Evolutionary conservation across 2,329 filamentous ascomycete genomes (phyloP).

Genomic region (Pyricularia grisea): DNA sequence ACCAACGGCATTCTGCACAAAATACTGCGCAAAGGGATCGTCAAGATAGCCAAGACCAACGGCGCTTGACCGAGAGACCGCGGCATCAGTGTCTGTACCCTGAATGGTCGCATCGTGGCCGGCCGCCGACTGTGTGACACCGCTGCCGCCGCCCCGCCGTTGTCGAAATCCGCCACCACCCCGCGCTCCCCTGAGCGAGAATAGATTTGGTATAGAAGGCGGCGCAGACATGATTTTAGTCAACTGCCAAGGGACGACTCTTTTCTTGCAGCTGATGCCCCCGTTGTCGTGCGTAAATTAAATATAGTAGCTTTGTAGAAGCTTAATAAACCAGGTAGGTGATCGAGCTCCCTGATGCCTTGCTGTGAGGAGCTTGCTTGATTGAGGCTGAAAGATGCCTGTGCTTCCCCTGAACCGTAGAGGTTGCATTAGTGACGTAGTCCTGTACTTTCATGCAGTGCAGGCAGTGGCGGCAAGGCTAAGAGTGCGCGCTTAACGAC

Average conservation of each 20-base stretch:
- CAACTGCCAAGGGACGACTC: not conserved
- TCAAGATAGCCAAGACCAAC: slow-evolving; percentile 77
- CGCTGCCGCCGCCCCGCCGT: slow-evolving; percentile 20
- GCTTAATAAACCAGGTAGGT: not conserved
- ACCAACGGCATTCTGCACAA: slow-evolving; percentile 44
- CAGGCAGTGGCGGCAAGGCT: not conserved
- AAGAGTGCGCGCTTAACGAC: not conserved
- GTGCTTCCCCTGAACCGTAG: not conserved
- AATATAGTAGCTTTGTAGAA: not conserved
- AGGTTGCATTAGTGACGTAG: not conserved
- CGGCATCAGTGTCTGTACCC: slow-evolving; percentile 85
- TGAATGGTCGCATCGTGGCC: slow-evolving; percentile 69
- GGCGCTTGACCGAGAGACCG: slow-evolving; percentile 79
- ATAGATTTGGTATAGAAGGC: slow-evolving; percentile 69
- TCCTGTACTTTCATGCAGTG: not conserved
- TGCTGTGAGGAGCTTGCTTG: not conserved
- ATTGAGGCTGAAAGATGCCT: not conserved
- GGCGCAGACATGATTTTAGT: slow-evolving; percentile 49
- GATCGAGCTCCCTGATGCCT: not conserved
- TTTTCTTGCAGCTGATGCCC: not conserved
- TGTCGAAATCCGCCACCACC: slow-evolving; percentile 9
- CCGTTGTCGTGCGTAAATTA: not conserved
- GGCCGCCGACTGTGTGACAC: slow-evolving; percentile 14
- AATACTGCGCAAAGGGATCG: slow-evolving; percentile 67
- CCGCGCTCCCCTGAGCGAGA: slow-evolving; percentile 40